Percentiles rank a stretch among this genome's conserved stretches.
Evolutionary conservation across 257 asterid genomes (phyloP).

Genomic region (Capsicum rhomboideum): DNA sequence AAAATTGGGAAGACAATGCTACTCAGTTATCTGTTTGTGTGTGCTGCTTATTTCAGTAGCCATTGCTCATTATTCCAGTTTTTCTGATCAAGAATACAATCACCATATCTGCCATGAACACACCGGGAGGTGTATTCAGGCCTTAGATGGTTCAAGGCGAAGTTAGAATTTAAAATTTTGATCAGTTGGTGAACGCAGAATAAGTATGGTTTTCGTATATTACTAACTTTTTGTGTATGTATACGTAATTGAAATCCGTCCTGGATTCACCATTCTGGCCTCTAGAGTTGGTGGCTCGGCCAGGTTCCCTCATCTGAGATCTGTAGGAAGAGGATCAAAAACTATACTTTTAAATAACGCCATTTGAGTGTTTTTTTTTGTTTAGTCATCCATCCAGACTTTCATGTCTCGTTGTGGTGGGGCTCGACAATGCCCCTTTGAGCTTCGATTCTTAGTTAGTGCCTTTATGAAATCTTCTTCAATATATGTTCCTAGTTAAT

Average conservation of each 20-base stretch:
- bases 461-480: neutral
- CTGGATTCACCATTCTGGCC: no score
- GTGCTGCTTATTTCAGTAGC: conserved; percentile 25
- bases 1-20: conserved; percentile 37
- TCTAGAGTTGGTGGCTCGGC: no score
- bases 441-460: neutral
- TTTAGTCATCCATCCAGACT: no score
- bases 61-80: conserved; percentile 12
- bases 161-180: neutral
- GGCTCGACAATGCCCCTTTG: neutral
- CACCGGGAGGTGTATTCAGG: neutral
- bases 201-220: neutral
- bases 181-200: neutral
- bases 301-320: no score
- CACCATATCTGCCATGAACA: neutral
- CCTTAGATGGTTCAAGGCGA: neutral
- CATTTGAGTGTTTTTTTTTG: neutral
- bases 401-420: no score
- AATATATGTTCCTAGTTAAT: neutral
- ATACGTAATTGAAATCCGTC: no score
- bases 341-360: no score
- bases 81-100: neutral
- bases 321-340: no score
- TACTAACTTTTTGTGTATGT: neutral
- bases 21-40: conserved; percentile 36